A percentile compares a stretch with the other conserved stretches of the same genome.
Evolutionary conservation across 108 stramenopile species (phyloP).

Genomic region (Seminavis robusta): DNA sequence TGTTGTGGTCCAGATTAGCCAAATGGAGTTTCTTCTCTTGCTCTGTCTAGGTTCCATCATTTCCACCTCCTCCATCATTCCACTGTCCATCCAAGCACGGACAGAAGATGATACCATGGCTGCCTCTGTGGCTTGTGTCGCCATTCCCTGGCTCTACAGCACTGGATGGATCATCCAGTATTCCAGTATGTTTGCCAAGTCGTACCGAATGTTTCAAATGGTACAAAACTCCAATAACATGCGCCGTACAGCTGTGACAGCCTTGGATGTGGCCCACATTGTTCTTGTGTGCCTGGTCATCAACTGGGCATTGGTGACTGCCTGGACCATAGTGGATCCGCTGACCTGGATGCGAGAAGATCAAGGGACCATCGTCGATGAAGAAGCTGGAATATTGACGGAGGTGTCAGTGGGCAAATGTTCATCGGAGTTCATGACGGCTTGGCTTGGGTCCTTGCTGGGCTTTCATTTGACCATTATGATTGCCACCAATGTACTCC

Average conservation of each 20-base stretch:
- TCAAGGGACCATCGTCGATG: not conserved
- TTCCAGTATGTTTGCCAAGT: constrained; percentile 33
- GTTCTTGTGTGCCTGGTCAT: constrained; percentile 18
- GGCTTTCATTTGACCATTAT: constrained; percentile 26
- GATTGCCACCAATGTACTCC: constrained; percentile 29
- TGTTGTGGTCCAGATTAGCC: constrained; percentile 36
- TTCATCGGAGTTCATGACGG: not conserved
- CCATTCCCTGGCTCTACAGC: constrained; percentile 36
- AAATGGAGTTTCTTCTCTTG: constrained; percentile 37
- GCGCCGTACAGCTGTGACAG: constrained; percentile 1
- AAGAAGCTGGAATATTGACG: constrained; percentile 33
- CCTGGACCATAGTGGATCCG: constrained; percentile 31
- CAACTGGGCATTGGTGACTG: constrained; percentile 23
- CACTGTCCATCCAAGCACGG: constrained; percentile 32
- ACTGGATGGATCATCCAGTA: constrained; percentile 46
- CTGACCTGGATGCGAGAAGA: constrained; percentile 1
- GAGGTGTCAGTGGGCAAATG: constrained; percentile 34
- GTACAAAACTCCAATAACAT: not conserved
- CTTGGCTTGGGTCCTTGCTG: constrained; percentile 28
- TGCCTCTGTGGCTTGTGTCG: constrained; percentile 30
- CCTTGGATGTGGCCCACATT: constrained; percentile 17
- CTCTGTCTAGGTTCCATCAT: constrained; percentile 43
- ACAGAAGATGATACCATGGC: constrained; percentile 7
- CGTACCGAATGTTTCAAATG: constrained; percentile 22
- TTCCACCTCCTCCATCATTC: constrained; percentile 33